Percentiles rank a stretch among this genome's conserved stretches.
These are phyloP conservation scores for Excoecaria agallocha DNA, from an alignment of 345 rosid species.

Conservation along the genomic window DNA sequence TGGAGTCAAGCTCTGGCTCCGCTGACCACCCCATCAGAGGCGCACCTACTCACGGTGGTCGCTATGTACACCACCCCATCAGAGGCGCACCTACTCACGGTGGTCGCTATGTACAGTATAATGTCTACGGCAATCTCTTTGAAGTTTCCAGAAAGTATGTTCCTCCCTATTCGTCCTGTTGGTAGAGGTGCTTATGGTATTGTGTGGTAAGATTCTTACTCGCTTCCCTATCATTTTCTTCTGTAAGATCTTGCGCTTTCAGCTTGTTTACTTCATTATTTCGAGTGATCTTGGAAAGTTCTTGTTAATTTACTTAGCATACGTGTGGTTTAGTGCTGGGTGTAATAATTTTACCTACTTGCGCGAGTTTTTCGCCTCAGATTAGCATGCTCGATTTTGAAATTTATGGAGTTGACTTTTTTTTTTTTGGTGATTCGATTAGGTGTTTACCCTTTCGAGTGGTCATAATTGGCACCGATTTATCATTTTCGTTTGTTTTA, in stretches of 20 bases:
- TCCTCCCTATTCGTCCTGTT: slow-evolving; percentile 97
- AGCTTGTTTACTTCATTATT: not conserved
- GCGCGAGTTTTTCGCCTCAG: not conserved
- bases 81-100: slow-evolving; percentile 77
- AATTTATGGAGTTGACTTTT: not conserved
- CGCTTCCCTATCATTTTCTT: not conserved
- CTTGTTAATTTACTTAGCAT: not conserved
- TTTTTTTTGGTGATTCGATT: not conserved
- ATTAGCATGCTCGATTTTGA: not conserved
- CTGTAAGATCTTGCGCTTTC: not conserved
- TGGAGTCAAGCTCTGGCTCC: slow-evolving; percentile 57
- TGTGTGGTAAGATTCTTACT: slow-evolving; percentile 61
- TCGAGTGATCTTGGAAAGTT: not conserved
- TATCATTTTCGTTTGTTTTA: not conserved
- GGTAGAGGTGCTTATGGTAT: slow-evolving; percentile 98
- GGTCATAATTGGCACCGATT: not conserved
- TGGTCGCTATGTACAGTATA: slow-evolving; percentile 88
- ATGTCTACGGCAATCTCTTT: slow-evolving; percentile 94
- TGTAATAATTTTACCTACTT: not conserved
- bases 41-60: slow-evolving; percentile 77
- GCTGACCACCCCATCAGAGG: slow-evolving; percentile 57
- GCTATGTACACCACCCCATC: slow-evolving; percentile 64
- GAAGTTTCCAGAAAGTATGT: slow-evolving; percentile 92
- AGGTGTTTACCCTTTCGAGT: not conserved
- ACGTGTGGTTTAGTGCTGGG: not conserved